Evolutionary conservation across 176 grass and related monocot genomes (phyloP).

Genomic region (Oryza longistaminata): DNA sequence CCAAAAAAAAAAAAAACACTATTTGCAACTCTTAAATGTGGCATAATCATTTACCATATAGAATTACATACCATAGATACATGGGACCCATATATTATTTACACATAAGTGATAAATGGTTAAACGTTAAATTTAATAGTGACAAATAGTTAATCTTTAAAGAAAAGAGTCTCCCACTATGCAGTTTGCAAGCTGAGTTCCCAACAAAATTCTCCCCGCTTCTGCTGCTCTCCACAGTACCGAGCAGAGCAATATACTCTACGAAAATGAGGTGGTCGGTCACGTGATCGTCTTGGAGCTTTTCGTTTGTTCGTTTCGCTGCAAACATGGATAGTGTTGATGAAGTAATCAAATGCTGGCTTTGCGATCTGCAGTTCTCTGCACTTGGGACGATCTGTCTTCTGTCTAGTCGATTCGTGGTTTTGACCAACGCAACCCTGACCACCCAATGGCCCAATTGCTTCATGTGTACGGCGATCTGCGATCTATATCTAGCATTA

Average conservation of each 20-base stretch:
- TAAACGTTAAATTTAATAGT: too few relatives aligned
- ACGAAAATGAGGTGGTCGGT: neutral
- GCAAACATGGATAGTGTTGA: neutral
- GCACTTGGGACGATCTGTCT: neutral
- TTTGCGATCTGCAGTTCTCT: neutral
- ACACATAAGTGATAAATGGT: too few relatives aligned
- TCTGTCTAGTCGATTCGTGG: neutral
- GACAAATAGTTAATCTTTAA: too few relatives aligned
- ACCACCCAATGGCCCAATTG: too few relatives aligned
- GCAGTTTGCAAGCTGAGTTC: neutral
- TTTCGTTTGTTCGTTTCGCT: neutral
- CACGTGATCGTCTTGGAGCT: neutral
- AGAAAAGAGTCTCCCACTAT: neutral
- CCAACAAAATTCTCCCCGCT: neutral
- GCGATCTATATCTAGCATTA: too few relatives aligned
- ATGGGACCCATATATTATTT: too few relatives aligned
- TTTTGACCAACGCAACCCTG: neutral
- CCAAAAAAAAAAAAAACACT: too few relatives aligned
- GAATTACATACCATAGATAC: too few relatives aligned
- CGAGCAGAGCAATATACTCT: neutral
- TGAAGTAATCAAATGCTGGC: neutral
- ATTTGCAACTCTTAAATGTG: too few relatives aligned
- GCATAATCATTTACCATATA: too few relatives aligned
- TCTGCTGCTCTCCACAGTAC: neutral
- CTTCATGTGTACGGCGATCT: too few relatives aligned